These are phyloP conservation scores for Cucurbitaria berberidis DNA, from an alignment of 2,329 filamentous ascomycete species.

Conservation along the genomic window DNA sequence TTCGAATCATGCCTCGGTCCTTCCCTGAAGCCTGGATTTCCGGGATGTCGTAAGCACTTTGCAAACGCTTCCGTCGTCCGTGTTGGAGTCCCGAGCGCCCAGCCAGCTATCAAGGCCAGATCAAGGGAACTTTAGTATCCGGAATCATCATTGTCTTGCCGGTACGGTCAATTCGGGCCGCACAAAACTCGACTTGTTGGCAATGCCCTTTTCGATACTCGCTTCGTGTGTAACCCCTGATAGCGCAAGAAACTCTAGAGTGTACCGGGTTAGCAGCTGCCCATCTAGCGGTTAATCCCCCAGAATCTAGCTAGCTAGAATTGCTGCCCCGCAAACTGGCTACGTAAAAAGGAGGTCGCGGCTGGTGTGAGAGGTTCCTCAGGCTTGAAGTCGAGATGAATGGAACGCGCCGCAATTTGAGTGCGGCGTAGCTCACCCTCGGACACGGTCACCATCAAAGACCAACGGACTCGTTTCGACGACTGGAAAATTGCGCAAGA, in stretches of 20 bases:
- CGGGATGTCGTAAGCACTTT: slow-evolving; percentile 11
- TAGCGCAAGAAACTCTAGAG: slow-evolving; percentile 6
- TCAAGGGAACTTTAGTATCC: too few species aligned
- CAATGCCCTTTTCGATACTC: slow-evolving; percentile 12
- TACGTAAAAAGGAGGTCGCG: slow-evolving; percentile 13
- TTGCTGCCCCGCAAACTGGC: slow-evolving; percentile 21
- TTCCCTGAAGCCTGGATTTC: slow-evolving; percentile 7
- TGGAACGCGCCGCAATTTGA: slow-evolving; percentile 4
- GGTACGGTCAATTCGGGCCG: slow-evolving; percentile 4
- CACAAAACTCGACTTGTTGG: slow-evolving; percentile 1
- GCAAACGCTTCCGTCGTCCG: slow-evolving; percentile 6
- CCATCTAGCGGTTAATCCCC: slow-evolving; percentile 24
- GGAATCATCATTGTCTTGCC: not conserved
- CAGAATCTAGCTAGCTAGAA: slow-evolving; percentile 23
- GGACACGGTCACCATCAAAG: slow-evolving; percentile 2
- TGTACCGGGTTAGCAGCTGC: slow-evolving; percentile 4
- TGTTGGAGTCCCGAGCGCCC: not conserved
- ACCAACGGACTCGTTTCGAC: slow-evolving; percentile 6
- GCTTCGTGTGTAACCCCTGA: slow-evolving; percentile 1
- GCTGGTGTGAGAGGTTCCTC: not conserved
- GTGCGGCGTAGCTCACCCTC: slow-evolving; percentile 10
- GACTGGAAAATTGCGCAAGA: slow-evolving; percentile 13
- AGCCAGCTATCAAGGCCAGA: not conserved
- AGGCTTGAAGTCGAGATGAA: slow-evolving; percentile 6
- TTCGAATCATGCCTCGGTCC: not conserved